Conservation (phyloP, 768 basidiomycete species). For the Podaxis pistillaris region DNA sequence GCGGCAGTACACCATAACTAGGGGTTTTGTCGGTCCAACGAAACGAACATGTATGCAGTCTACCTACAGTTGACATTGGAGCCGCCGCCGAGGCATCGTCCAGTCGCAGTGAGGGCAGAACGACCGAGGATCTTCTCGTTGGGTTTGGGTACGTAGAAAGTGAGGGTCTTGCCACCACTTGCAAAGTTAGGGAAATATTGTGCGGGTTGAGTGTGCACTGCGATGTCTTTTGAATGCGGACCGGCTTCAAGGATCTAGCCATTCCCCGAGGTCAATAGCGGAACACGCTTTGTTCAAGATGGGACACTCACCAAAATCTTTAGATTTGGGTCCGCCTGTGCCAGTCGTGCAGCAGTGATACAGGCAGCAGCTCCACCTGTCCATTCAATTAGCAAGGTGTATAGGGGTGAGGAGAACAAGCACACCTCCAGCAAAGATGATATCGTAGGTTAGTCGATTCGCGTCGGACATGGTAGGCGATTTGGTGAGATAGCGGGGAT, state of each 20-base stretch:
- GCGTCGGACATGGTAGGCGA: constrained; percentile 3
- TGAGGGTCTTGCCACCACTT: constrained; percentile 39
- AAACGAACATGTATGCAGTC: not conserved
- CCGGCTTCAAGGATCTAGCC: constrained; percentile 56
- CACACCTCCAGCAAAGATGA: constrained; percentile 59
- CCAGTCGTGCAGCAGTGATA: constrained; percentile 53
- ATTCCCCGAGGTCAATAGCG: not conserved
- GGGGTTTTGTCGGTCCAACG: not conserved
- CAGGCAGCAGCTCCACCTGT: constrained; percentile 57
- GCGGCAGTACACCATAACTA: constrained; percentile 56
- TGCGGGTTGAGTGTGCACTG: constrained; percentile 52
- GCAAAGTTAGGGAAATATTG: constrained; percentile 43
- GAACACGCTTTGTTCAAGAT: not conserved
- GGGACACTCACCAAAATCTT: constrained; percentile 46
- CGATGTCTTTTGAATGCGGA: constrained; percentile 43
- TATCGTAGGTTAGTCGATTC: constrained; percentile 30
- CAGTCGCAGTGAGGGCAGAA: constrained; percentile 38
- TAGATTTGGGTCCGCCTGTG: constrained; percentile 49
- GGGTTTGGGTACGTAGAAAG: constrained; percentile 41
- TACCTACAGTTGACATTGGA: constrained; percentile 57
- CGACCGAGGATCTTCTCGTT: constrained; percentile 45
- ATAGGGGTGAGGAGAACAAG: not conserved
- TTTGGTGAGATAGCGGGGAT: not conserved
- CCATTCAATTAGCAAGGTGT: not conserved
- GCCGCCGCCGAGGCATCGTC: constrained; percentile 59